Conservation (phyloP, 495 filamentous ascomycete genomes). For the Podospora anserina region DNA sequence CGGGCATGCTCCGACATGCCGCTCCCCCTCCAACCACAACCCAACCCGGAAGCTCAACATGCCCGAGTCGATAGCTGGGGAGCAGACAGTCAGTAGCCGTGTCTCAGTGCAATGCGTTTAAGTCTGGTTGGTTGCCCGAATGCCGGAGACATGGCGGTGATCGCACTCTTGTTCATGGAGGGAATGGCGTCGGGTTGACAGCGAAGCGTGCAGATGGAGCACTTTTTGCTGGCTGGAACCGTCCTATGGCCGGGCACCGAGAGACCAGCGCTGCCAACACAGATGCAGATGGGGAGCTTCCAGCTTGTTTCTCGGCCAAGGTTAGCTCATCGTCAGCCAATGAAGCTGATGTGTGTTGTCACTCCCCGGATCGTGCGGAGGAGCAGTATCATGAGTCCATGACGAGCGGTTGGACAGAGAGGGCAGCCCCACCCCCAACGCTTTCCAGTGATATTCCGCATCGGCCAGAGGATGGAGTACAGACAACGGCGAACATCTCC, state of each 20-base stretch:
- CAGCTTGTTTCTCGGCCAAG: neutral
- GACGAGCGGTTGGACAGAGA: neutral
- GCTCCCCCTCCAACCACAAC: neutral
- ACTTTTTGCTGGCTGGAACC: neutral
- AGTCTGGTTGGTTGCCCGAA: slow-evolving; percentile 16
- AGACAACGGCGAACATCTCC: neutral
- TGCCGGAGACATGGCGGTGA: slow-evolving; percentile 9
- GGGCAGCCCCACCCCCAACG: neutral
- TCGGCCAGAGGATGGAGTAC: neutral
- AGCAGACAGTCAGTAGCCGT: slow-evolving; percentile 1
- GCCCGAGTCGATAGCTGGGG: neutral
- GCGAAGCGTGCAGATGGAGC: slow-evolving; percentile 11
- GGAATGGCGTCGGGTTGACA: slow-evolving; percentile 19
- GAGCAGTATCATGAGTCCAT: neutral
- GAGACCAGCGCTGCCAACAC: slow-evolving; percentile 18
- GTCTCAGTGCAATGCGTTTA: slow-evolving; percentile 19
- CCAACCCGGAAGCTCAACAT: neutral
- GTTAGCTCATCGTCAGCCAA: slow-evolving; percentile 21
- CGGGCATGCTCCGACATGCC: slow-evolving; percentile 10
- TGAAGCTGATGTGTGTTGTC: slow-evolving; percentile 21
- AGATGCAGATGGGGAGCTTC: neutral
- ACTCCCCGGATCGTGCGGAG: slow-evolving; percentile 16
- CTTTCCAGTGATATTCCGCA: neutral
- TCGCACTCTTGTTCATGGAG: slow-evolving; percentile 10
- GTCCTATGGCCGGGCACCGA: neutral